A percentile compares a stretch with the other conserved stretches of the same genome.
Conservation (phyloP, 768 basidiomycete genomes). For the Kwoniella dejecticola region DNA sequence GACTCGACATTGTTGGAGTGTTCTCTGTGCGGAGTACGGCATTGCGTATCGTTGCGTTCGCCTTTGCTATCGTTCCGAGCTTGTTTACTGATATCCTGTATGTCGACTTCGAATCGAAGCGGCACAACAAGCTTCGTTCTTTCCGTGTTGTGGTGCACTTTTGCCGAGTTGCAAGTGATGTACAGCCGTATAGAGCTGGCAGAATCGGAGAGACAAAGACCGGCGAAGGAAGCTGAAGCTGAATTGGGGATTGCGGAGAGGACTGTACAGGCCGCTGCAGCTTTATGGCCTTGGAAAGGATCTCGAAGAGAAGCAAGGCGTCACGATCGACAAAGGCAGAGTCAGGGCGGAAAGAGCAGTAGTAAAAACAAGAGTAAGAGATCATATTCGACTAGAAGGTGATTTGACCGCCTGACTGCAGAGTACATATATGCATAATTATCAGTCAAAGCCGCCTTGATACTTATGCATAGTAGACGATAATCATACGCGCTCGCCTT, state of each 20-base stretch:
- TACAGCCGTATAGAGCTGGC: slow-evolving; percentile 1
- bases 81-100: not conserved
- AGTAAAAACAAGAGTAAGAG: not conserved
- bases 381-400: no score
- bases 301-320: not conserved
- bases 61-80: not conserved
- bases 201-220: not conserved
- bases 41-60: not conserved
- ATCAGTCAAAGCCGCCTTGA: no score
- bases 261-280: not conserved
- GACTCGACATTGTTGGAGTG: not conserved
- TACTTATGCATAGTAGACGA: no score
- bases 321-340: not conserved
- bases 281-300: slow-evolving; percentile 4
- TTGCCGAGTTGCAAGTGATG: slow-evolving; percentile 1
- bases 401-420: no score
- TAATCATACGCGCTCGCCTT: not conserved
- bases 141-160: slow-evolving; percentile 10
- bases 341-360: not conserved
- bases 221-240: not conserved
- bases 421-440: no score
- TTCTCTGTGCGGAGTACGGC: no score
- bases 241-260: slow-evolving; percentile 8
- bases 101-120: no score
- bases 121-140: slow-evolving; percentile 11